Evolutionary conservation across 495 filamentous ascomycete species (phyloP).

Genomic region (Pyrenula massariospora): DNA sequence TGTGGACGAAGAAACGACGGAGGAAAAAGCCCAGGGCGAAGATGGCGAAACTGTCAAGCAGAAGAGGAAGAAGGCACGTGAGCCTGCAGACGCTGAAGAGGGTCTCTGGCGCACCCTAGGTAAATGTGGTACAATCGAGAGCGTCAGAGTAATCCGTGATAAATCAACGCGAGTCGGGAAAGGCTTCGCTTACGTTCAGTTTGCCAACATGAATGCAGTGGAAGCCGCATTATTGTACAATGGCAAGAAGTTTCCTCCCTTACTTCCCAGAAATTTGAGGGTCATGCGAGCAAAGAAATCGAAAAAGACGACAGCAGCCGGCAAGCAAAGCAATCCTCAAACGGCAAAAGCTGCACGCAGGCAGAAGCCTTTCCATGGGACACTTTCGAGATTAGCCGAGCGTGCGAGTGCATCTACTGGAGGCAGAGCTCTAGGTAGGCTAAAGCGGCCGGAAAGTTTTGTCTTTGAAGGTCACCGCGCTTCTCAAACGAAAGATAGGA

Average conservation of each 20-base stretch:
- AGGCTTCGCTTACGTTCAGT: conserved; percentile 97
- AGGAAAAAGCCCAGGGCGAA: conserved; percentile 42
- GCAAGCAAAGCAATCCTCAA: conserved; percentile 17
- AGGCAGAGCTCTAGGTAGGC: conserved; percentile 22
- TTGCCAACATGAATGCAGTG: conserved; percentile 75
- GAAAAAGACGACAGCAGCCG: conserved; percentile 50
- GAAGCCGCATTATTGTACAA: conserved; percentile 78
- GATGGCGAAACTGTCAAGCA: conserved; percentile 13
- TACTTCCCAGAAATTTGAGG: conserved; percentile 78
- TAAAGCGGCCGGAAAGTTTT: conserved; percentile 49
- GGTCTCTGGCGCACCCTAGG: conserved; percentile 85
- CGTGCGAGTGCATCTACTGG: conserved; percentile 38
- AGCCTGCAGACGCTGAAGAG: conserved; percentile 86
- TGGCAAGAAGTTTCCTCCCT: conserved; percentile 84
- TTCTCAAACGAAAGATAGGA: conserved; percentile 38
- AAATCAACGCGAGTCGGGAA: conserved; percentile 84
- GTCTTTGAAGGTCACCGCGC: conserved; percentile 90
- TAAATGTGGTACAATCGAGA: conserved; percentile 66
- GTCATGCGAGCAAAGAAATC: conserved; percentile 74
- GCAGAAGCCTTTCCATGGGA: conserved; percentile 15
- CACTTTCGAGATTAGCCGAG: conserved; percentile 21
- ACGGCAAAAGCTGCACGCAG: conserved; percentile 7
- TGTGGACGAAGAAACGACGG: conserved; percentile 65
- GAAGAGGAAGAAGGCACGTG: conserved; percentile 48
- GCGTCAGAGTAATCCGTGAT: conserved; percentile 87